Conservation (phyloP, 192 early-diverging fungal genomes). For the Entomortierella beljakovae region DNA sequence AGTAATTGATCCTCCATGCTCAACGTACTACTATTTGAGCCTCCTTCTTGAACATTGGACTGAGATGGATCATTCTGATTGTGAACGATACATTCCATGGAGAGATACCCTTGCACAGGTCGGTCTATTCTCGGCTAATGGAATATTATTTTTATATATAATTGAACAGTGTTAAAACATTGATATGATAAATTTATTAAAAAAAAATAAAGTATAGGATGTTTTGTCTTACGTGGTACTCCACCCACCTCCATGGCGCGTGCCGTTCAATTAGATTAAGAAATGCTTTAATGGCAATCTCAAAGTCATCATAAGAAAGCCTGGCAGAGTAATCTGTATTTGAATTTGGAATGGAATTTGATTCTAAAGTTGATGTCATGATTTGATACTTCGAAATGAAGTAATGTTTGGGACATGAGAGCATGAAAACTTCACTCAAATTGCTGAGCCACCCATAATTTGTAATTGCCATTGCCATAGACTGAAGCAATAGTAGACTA, state of each 20-base stretch:
- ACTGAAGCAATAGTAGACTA: too few species aligned
- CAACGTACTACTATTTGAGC: background rate
- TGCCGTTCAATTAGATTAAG: slow-evolving; percentile 17
- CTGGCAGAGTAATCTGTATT: slow-evolving; percentile 10
- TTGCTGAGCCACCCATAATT: too few species aligned
- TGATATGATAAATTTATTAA: background rate
- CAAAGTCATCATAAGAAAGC: slow-evolving; percentile 33
- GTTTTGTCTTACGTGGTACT: slow-evolving; percentile 10
- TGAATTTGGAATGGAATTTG: background rate
- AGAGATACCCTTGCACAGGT: slow-evolving; percentile 19
- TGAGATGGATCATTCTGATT: background rate
- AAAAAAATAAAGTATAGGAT: background rate
- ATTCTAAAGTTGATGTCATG: slow-evolving; percentile 1
- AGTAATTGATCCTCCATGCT: slow-evolving; percentile 10
- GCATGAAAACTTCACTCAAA: too few species aligned
- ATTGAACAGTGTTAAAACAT: background rate
- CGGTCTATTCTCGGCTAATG: slow-evolving; percentile 10
- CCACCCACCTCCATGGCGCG: slow-evolving; percentile 22
- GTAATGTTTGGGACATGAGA: too few species aligned
- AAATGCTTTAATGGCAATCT: slow-evolving; percentile 40
- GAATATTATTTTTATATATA: background rate
- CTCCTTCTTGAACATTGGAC: background rate
- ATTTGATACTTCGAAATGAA: too few species aligned
- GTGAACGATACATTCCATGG: slow-evolving; percentile 8
- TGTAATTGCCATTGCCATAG: too few species aligned